Conservation (phyloP, 106 monocot species). For the Gastrodia elata region DNA sequence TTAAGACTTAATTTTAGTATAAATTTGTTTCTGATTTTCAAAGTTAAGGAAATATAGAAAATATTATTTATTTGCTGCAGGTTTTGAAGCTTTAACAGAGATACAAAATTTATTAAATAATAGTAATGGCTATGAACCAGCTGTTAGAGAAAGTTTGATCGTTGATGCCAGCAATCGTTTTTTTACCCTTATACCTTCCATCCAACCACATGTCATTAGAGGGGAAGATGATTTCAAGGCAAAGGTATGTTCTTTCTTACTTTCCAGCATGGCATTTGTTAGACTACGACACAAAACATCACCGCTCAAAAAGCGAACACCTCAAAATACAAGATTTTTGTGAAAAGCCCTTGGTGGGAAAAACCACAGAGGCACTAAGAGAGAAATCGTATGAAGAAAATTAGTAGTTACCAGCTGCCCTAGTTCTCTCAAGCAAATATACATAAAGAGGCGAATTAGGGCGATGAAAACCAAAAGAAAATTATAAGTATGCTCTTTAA, state of each 20-base stretch:
- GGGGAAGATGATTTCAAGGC: conserved; percentile 71
- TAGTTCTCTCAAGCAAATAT: no score
- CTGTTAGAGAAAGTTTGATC: conserved; percentile 67
- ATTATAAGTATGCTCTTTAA: no score
- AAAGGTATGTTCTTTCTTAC: conserved; percentile 37
- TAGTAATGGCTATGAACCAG: conserved; percentile 21
- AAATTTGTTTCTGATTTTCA: not conserved
- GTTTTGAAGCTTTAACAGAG: conserved; percentile 96
- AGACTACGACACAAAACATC: no score
- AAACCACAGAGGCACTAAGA: no score
- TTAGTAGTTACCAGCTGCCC: no score
- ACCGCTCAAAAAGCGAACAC: no score
- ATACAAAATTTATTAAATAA: conserved; percentile 79
- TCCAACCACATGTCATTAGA: conserved; percentile 87
- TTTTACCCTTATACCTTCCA: conserved; percentile 97
- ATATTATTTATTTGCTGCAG: conserved; percentile 28
- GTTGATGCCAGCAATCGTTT: conserved; percentile 96
- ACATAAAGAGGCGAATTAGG: no score
- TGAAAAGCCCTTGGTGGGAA: no score
- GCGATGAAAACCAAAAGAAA: no score
- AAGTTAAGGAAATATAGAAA: not conserved
- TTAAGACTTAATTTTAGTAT: not conserved
- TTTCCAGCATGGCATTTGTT: no score
- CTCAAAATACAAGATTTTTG: no score
- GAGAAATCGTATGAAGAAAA: no score